phyloP scores from a whole-genome alignment of 108 stramenopile species.

The Skeletonema tropicum region DNA sequence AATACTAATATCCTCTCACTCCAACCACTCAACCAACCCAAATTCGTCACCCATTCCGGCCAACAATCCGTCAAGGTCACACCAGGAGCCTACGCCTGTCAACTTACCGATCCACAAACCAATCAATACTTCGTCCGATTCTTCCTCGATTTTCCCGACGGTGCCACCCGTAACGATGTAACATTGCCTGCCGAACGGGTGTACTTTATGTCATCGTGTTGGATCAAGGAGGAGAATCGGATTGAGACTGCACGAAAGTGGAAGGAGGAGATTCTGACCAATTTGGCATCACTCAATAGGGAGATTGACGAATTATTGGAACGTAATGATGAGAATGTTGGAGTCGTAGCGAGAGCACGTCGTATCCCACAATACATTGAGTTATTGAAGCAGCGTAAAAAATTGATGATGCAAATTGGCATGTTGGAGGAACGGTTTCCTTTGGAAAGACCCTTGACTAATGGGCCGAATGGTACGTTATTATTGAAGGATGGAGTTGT shows the following conservation, averaged over 20 bases:
- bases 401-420: neutral
- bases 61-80: slow-evolving; percentile 15
- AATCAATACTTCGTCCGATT: slow-evolving; percentile 30
- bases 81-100: slow-evolving; percentile 17
- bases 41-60: neutral
- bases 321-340: neutral
- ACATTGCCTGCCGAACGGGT: slow-evolving; percentile 29
- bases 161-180: slow-evolving; percentile 26
- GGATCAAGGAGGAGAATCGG: slow-evolving; percentile 2
- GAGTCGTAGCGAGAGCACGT: neutral
- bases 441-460: neutral
- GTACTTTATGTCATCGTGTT: slow-evolving; percentile 32
- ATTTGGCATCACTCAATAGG: neutral
- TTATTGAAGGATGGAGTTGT: neutral
- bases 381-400: neutral
- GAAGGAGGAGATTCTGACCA: neutral
- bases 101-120: slow-evolving; percentile 5
- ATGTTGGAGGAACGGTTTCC: neutral
- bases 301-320: neutral
- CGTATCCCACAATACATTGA: neutral
- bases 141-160: slow-evolving; percentile 33
- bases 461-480: neutral
- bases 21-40: neutral
- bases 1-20: neutral
- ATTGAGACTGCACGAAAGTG: neutral